These are phyloP conservation scores for Crotalaria pallida DNA, from an alignment of 306 rosid genomes.

Conservation along the genomic window DNA sequence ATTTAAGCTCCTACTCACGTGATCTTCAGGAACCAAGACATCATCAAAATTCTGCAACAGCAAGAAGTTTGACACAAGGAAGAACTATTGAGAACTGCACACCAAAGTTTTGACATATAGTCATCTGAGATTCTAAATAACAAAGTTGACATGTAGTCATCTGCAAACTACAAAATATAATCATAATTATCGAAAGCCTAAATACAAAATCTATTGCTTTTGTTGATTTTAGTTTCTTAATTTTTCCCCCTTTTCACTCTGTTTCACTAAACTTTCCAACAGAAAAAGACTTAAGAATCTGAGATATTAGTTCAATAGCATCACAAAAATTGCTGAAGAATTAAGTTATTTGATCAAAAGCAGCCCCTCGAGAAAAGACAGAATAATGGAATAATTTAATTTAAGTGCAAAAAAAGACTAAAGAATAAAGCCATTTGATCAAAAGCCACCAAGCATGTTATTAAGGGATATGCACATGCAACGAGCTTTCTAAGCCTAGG, in stretches of 20 bases:
- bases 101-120: too few species aligned
- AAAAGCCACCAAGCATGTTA: neutral
- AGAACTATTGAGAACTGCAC: conserved; percentile 4
- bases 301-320: neutral
- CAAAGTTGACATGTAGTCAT: neutral
- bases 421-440: neutral
- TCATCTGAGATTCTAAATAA: neutral
- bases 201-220: neutral
- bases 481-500: neutral
- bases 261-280: neutral
- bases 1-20: conserved; percentile 88
- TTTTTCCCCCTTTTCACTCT: neutral
- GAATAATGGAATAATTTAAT: neutral
- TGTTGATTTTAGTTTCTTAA: neutral
- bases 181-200: neutral
- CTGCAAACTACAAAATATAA: neutral
- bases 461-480: neutral
- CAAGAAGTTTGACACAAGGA: conserved; percentile 18
- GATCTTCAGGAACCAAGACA: conserved; percentile 95
- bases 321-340: neutral
- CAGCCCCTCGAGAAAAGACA: neutral
- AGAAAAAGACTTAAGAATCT: neutral
- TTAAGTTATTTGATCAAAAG: neutral
- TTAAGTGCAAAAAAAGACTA: neutral
- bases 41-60: conserved; percentile 92